Evolutionary conservation across 768 basidiomycete species (phyloP), one percentile per base, ranked within the genome.

Genomic region (Suillus alpinus): DNA sequence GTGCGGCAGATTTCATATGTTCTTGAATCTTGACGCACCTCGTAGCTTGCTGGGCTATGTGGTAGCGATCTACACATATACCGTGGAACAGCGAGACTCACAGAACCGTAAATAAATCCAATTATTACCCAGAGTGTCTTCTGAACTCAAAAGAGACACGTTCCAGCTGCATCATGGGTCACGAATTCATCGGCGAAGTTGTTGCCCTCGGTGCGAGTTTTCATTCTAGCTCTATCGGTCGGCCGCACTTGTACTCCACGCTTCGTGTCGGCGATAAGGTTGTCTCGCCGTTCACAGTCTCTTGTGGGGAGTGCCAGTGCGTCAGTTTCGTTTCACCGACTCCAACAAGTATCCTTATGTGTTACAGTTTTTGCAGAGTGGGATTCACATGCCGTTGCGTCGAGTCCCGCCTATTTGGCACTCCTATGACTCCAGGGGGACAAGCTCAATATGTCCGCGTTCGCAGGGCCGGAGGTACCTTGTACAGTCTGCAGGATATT

Each of bases 221-320:
- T 67, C 76, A 76, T 5, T 65, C 73, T 7, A 71, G 69, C 8
- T 72, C 67, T 5, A 63, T 76, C 46, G 84, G 80, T 47, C 78
- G 91, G 51, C 89, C 91, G 1, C 68, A 70, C 29, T 75, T 91
- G 18, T 92, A 92, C 63, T 77, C 85, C 0, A 82, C 75, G 26
- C 78, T 93, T 57, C 83, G 80, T 58, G 72, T 90, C 6, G 91
- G 90, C 6, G 87, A 93, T 69, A 88, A 85, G 67, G 88, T 93
- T 14, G 85, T 93, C 26, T 86, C 89, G 1, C 89, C 92, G 3
- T 93, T 92, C 73, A 90, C 90, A 0, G 80, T 83, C n/a, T 89
- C 84, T 53, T 94, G 92, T 64, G 87, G 86, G n/a, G 90, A 92
- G 68, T 94, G 92, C 81, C 83, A 87, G 91, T 93, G 62, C 68